Evolutionary conservation across 805 yeast species (phyloP).

Genomic region (Maudiozyma saulgeensis): DNA sequence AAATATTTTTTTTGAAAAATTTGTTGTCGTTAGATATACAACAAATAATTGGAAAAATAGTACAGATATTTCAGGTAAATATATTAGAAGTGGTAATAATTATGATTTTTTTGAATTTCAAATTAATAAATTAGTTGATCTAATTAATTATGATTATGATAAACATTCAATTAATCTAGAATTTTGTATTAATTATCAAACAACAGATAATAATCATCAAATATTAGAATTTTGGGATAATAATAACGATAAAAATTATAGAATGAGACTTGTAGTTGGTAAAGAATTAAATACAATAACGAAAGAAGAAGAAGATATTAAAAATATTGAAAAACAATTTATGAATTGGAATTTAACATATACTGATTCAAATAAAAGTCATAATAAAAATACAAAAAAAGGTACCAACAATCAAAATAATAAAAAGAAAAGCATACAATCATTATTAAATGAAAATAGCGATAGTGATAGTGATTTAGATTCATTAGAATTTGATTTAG

Average conservation of each 20-base stretch:
- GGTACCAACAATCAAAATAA: background rate
- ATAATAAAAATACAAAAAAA: background rate
- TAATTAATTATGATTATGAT: conserved; percentile 4
- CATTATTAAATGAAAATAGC: background rate
- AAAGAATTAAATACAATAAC: background rate
- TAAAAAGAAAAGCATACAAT: background rate
- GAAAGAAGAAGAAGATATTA: background rate
- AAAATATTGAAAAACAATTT: background rate
- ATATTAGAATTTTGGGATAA: conserved; percentile 25
- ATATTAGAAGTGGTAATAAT: conserved; percentile 8
- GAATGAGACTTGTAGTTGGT: conserved; percentile 10
- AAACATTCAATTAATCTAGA: conserved; percentile 9
- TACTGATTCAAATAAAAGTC: background rate
- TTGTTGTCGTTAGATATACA: conserved; percentile 63
- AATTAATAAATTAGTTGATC: conserved; percentile 12
- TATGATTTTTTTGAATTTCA: conserved; percentile 24
- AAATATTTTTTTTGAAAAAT: conserved; percentile 61
- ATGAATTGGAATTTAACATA: conserved; percentile 1
- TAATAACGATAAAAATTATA: conserved; percentile 21
- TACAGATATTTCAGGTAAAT: conserved; percentile 22
- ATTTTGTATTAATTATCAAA: conserved; percentile 24
- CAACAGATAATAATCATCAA: conserved; percentile 8
- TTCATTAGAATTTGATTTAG: background rate
- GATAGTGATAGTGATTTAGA: background rate
- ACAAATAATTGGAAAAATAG: conserved; percentile 69